Evolutionary conservation across 208 protist species (phyloP), one percentile per base, ranked within the genome.

Genomic region (Trypanosoma boissoni): DNA sequence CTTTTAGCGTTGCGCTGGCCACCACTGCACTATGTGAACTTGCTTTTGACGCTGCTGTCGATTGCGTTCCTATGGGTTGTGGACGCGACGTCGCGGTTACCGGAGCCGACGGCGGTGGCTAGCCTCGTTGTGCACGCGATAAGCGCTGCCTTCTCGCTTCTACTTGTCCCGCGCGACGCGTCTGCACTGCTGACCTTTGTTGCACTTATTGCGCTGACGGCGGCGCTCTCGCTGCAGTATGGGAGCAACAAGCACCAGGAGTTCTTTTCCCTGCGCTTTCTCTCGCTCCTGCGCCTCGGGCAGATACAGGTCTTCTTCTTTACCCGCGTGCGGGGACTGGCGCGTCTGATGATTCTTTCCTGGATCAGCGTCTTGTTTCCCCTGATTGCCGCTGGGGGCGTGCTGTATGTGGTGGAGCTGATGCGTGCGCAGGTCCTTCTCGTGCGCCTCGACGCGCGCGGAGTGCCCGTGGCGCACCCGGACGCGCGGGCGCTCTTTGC

Each of bases 41-140:
- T 67, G 1, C 34, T 66, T 1, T 43, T 85, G 18, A 85, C 77
- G 5, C 53, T 85, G 9, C 31, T 46, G 1, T 91, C 83, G 1
- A 72, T 91, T 42, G 77, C 77, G n/a, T 87, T 86, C 64, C 43
- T 86, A 9, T 92, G 78, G 75, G 67, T 74, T 14, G 70, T 67
- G 8, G 72, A 74, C 39, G 64, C 75, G 27, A 70, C 72, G 7
- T 56, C 64, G 23, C 26, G 44, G 7, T 53, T 70, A n/a, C 18
- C 46, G 3, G 43, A 63, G 34, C 42, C 56, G 14, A 16, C 74
- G 18, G 44, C 68, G 9, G 51, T 85, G 27, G 32, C 72, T 3
- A 68, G 72, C 9, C 61, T 57, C 20, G 54, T 87, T 20, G 44
- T 85, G 16, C 82, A 89, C 64, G 5, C 75, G 10, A 21, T 73